These are phyloP conservation scores for Artemisia tridentata DNA, from an alignment of 129 eudicot species.

Conservation along the genomic window DNA sequence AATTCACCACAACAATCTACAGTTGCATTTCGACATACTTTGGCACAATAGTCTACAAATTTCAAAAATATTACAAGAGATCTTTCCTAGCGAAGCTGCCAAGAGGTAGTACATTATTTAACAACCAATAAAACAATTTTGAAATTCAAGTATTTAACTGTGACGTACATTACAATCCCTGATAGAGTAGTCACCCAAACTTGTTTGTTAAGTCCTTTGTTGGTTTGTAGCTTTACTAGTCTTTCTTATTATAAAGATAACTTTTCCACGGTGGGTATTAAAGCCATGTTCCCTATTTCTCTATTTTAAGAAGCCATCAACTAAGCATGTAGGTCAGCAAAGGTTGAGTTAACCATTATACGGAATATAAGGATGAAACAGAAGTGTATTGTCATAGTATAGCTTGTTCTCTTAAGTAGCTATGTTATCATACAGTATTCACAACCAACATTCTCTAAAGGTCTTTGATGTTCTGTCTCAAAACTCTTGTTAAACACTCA, in stretches of 20 bases:
- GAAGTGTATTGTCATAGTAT: neutral
- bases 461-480: too few relatives aligned
- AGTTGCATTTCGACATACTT: constrained; percentile 51
- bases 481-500: too few relatives aligned
- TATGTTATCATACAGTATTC: too few relatives aligned
- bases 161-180: neutral
- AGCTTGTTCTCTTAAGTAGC: neutral
- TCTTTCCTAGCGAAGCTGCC: constrained; percentile 49
- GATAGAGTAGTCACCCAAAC: neutral
- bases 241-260: too few relatives aligned
- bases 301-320: neutral
- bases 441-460: too few relatives aligned
- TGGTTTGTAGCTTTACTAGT: too few relatives aligned
- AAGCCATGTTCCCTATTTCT: constrained; percentile 10
- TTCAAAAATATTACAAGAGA: constrained; percentile 42
- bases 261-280: neutral
- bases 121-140: constrained; percentile 13
- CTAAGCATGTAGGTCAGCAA: neutral
- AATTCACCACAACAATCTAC: constrained; percentile 27
- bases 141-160: neutral
- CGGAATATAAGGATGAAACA: neutral
- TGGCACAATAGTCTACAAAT: constrained; percentile 56
- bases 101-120: constrained; percentile 20
- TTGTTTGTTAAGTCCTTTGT: neutral
- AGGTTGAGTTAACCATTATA: neutral